These are phyloP conservation scores for Crithidia expoeki DNA, from an alignment of 208 protist genomes.

Conservation along the genomic window DNA sequence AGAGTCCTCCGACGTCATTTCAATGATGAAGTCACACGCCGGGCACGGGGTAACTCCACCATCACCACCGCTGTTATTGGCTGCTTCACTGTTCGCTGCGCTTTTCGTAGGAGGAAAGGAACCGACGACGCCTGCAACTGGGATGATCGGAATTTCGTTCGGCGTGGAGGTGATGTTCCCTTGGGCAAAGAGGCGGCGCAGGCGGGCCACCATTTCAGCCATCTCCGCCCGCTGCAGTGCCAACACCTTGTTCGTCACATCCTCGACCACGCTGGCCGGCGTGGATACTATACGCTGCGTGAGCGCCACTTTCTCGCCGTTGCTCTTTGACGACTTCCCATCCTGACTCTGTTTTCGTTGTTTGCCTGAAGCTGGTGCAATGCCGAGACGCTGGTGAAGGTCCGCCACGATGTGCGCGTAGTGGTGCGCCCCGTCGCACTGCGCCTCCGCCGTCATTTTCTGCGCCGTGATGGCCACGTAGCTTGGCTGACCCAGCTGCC, in stretches of 20 bases:
- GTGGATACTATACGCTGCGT: neutral
- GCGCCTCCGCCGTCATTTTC: constrained; percentile 19
- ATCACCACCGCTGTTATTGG: no score
- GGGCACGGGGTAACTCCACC: constrained; percentile 23
- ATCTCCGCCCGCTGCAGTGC: constrained; percentile 34
- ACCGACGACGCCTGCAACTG: constrained; percentile 2
- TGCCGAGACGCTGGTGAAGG: constrained; percentile 28
- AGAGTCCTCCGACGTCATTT: constrained; percentile 27
- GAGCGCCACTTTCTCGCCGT: neutral
- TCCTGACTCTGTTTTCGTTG: neutral
- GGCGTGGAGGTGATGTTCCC: constrained; percentile 13
- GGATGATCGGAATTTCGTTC: constrained; percentile 23
- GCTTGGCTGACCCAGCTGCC: constrained; percentile 34
- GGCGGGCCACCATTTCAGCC: constrained; percentile 31
- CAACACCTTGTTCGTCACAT: constrained; percentile 19
- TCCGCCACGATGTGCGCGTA: constrained; percentile 20
- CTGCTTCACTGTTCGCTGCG: neutral
- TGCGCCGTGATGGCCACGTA: constrained; percentile 28
- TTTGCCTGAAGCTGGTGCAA: neutral
- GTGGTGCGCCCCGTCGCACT: constrained; percentile 13
- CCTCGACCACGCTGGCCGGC: constrained; percentile 15
- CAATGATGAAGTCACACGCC: constrained; percentile 44
- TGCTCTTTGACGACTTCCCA: neutral
- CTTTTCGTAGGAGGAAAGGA: neutral
- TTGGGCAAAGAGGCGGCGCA: constrained; percentile 30